Conservation (phyloP, 176 grass and related monocot genomes). For the Poa annua region DNA sequence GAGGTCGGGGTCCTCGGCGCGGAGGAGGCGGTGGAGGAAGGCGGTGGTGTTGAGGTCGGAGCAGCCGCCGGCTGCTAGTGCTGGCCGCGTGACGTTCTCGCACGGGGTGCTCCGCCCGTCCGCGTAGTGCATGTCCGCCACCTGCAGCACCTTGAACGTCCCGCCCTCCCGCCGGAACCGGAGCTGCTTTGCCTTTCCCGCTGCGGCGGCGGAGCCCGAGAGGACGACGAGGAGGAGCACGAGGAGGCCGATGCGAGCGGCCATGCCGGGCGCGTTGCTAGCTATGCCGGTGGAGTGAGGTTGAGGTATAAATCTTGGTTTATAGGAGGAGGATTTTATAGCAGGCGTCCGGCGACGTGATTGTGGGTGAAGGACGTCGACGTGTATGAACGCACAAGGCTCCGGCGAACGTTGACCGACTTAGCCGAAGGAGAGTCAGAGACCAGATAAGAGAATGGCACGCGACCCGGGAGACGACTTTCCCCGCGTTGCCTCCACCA, state of each 20-base stretch:
- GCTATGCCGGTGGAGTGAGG: too few relatives aligned
- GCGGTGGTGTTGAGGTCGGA: conserved; percentile 98
- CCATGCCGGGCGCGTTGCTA: neutral
- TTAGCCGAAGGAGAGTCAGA: too few relatives aligned
- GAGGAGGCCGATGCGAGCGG: neutral
- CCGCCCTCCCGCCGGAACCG: conserved; percentile 61
- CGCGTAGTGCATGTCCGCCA: conserved; percentile 98
- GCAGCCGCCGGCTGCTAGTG: conserved; percentile 59
- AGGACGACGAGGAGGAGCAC: neutral
- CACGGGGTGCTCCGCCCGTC: conserved; percentile 67
- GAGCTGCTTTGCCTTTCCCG: conserved; percentile 32
- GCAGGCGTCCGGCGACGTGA: too few relatives aligned
- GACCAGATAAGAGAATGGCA: too few relatives aligned
- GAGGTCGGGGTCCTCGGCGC: conserved; percentile 85
- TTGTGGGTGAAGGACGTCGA: too few relatives aligned
- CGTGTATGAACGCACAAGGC: too few relatives aligned
- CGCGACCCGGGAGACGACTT: too few relatives aligned
- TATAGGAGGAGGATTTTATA: too few relatives aligned
- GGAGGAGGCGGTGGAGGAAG: conserved; percentile 84
- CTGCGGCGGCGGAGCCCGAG: neutral
- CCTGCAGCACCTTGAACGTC: conserved; percentile 92
- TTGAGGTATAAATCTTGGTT: too few relatives aligned
- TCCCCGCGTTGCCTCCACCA: too few relatives aligned
- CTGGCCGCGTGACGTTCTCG: conserved; percentile 60
- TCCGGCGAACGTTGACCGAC: too few relatives aligned